phyloP scores from a whole-genome alignment of 495 filamentous ascomycete genomes.

The Penicillium fimorum region DNA sequence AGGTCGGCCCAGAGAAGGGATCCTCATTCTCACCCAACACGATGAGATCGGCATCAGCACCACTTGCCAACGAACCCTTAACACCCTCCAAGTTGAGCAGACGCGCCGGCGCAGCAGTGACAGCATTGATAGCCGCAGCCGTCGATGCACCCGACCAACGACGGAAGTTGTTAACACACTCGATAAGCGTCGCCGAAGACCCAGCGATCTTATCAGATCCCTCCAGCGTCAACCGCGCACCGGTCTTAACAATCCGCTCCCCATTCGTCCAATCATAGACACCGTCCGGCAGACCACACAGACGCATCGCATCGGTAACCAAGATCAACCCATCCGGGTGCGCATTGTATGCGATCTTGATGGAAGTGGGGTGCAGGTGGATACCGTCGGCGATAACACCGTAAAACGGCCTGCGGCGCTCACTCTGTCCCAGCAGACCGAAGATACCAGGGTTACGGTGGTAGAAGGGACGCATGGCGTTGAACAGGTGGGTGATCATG shows the following conservation, averaged over 20 bases:
- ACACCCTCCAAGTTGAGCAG: slow-evolving; percentile 65
- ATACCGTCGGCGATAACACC: slow-evolving; percentile 63
- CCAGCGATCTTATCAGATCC: slow-evolving; percentile 71
- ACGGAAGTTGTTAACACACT: slow-evolving; percentile 79
- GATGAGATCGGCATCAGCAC: slow-evolving; percentile 78
- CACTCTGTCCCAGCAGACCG: slow-evolving; percentile 61
- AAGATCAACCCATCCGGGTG: slow-evolving; percentile 56
- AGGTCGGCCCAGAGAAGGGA: slow-evolving; percentile 37
- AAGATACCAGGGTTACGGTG: slow-evolving; percentile 85
- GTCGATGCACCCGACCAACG: slow-evolving; percentile 65
- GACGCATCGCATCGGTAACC: slow-evolving; percentile 60
- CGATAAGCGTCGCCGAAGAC: slow-evolving; percentile 67
- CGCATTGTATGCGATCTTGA: slow-evolving; percentile 58
- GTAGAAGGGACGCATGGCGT: slow-evolving; percentile 82
- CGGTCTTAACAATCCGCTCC: slow-evolving; percentile 65
- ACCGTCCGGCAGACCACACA: slow-evolving; percentile 71
- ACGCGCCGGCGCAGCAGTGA: slow-evolving; percentile 68
- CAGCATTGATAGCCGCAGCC: slow-evolving; percentile 63
- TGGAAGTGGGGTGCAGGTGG: slow-evolving; percentile 60
- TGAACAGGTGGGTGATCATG: slow-evolving; percentile 89
- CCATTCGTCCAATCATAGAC: slow-evolving; percentile 79
- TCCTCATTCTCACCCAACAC: slow-evolving; percentile 59
- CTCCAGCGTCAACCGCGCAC: slow-evolving; percentile 63
- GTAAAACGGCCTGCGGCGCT: slow-evolving; percentile 53
- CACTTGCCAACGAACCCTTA: slow-evolving; percentile 66